Base-by-base conservation (phyloP, 768 basidiomycete species). In the Russula virescens region DNA sequence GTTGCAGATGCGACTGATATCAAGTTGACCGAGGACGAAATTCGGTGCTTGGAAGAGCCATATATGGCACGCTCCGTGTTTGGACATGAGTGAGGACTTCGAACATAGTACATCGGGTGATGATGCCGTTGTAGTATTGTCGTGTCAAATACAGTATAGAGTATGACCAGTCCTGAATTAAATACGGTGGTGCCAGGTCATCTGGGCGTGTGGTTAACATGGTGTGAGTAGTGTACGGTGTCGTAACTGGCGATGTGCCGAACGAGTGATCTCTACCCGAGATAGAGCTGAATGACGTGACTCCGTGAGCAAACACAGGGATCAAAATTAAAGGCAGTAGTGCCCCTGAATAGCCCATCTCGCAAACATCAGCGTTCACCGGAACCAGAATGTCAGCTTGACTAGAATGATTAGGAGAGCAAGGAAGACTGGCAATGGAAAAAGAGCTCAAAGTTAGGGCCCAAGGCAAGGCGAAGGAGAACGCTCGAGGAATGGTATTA, bases 401-500 rank as follows among this genome's bases (percentile, higher is more conserved):
- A 59, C 26, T 48, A 63, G 9, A 51, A 59, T n/a, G 2, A 43
- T 38, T 46, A 42, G 25, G 52, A 35, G 38, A 69, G 71, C 38
- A 63, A 70, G 66, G 62, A 70, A 67, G 71, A 70, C 47, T 73
- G 70, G 55, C 69, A 71, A 67, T 76, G 74, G 64, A 70, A 73
- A 56, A 77, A 78, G 64, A 71, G 62, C n/a, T 61, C 66, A 49
- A 69, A 64, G 46, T 53, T 18, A 69, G 70, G 49, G 61, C 40
- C 9, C 60, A 59, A 42, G 65, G 58, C 16, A 53, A 53, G 40
- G 68, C 71, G 52, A 72, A 69, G 64, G 71, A 60, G 65, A 68
- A 67, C 58, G 61, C 54, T 60, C 58, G 65, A 60, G 53, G 65
- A 68, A 61, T 86, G 82, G 71, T 78, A 19, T 43, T 42, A 38